Conservation (phyloP, 176 grass and related monocot species). For the Carex littledalei region DNA sequence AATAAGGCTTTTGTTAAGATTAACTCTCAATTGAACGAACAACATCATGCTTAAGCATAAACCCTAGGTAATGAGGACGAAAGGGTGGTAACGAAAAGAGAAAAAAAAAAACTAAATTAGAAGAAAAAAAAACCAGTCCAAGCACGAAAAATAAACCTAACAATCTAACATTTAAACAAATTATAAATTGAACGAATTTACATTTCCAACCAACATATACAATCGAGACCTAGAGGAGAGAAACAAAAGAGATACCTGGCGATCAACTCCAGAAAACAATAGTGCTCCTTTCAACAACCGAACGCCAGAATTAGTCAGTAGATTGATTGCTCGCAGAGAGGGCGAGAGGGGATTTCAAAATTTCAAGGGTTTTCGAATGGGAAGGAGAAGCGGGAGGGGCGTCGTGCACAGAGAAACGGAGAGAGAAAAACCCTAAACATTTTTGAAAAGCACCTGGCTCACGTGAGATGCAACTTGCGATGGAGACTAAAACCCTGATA, state of each 20-base stretch:
- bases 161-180: not conserved
- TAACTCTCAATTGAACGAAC: not conserved
- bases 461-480: not conserved
- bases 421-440: conserved; percentile 43
- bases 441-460: conserved; percentile 12
- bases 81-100: not conserved
- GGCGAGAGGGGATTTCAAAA: not conserved
- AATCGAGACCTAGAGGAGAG: not conserved
- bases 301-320: not conserved
- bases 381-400: conserved; percentile 28
- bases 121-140: not conserved
- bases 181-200: not conserved
- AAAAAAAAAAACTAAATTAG: not conserved
- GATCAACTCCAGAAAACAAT: not conserved
- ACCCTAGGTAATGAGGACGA: not conserved
- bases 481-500: not conserved
- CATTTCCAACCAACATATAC: not conserved
- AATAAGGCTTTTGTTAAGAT: not conserved
- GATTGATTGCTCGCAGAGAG: not conserved
- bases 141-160: not conserved
- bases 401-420: not conserved
- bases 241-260: not conserved
- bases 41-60: not conserved
- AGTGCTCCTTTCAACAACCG: not conserved
- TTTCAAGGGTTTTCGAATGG: conserved; percentile 21